Conservation (phyloP, 768 basidiomycete genomes). For the Suillus tomentosus region DNA sequence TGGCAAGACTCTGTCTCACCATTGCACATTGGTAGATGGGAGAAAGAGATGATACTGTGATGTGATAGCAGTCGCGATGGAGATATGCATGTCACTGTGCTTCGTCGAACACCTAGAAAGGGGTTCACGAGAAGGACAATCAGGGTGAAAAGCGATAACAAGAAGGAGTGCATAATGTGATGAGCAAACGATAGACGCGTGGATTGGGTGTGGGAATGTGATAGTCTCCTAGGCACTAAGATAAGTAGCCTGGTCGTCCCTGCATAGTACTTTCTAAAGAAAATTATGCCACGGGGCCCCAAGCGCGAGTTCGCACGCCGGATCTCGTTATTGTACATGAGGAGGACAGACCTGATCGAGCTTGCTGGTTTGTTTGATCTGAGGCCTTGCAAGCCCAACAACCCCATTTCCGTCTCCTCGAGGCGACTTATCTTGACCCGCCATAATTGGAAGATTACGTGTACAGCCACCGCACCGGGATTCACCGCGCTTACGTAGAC, state of each 20-base stretch:
- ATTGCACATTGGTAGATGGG: neutral
- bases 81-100: neutral
- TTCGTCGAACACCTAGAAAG: neutral
- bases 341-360: neutral
- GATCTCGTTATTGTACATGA: neutral
- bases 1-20: neutral
- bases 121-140: neutral
- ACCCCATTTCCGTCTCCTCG: slow-evolving; percentile 8
- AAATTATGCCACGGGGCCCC: neutral
- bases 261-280: no score
- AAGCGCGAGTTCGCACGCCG: neutral
- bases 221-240: neutral
- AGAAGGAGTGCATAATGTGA: neutral
- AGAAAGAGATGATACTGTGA: neutral
- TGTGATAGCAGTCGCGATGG: no score
- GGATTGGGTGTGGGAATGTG: neutral
- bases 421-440: neutral
- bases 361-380: neutral
- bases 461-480: neutral
- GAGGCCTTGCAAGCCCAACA: neutral
- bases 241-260: no score
- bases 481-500: slow-evolving; percentile 6
- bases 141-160: no score
- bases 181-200: neutral
- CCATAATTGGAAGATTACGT: slow-evolving; percentile 8